Evolutionary conservation across 2,329 filamentous ascomycete genomes (phyloP), one percentile per base, ranked within the genome.

Genomic region (Cladophialophora immunda): DNA sequence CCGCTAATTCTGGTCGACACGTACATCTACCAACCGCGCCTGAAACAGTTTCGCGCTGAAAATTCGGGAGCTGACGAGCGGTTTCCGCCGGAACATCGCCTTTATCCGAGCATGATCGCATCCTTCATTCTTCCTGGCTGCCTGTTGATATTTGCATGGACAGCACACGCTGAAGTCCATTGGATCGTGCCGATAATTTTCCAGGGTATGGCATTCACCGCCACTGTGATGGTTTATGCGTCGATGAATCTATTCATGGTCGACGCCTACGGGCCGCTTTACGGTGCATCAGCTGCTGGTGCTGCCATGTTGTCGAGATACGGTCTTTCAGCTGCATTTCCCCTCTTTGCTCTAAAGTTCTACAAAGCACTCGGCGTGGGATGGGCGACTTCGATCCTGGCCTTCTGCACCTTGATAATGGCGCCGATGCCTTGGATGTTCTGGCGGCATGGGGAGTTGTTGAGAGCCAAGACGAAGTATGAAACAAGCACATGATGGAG

Each of bases 91-190:
- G 74, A 76, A 56, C 61, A 70, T 34, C 68, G 70, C 4, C 72
- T 78, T 4, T 73, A 71, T 47, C 65, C 73, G 3, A 73, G 74
- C n/a, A 68, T 76, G 50, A 66, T 73, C 29, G 73, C 72, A 8
- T 73, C 70, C 19, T 68, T 76, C 22, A 45, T 74, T 4, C 68
- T 77, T 7, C 83, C 88, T 0, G 79, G 77, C 27, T 88, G 87
- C 55, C 85, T 92, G 29, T 90, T 91, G 76, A 89, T 87, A 85
- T 91, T 91, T 71, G 89, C 88, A 63, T 91, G 89, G 89, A 86
- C 87, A 4, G 87, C 75, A 1, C 64, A 65, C 1, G 55, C 68
- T 0, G 54, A 58, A 2, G 65, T 74, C 84, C 64, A 73, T 25
- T 77, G 75, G 74, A 75, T 77, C 13, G 68, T 72, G 19, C 74